These are phyloP conservation scores for Juglanconis sp. DNA, from an alignment of 2,329 filamentous ascomycete species.

Conservation along the genomic window DNA sequence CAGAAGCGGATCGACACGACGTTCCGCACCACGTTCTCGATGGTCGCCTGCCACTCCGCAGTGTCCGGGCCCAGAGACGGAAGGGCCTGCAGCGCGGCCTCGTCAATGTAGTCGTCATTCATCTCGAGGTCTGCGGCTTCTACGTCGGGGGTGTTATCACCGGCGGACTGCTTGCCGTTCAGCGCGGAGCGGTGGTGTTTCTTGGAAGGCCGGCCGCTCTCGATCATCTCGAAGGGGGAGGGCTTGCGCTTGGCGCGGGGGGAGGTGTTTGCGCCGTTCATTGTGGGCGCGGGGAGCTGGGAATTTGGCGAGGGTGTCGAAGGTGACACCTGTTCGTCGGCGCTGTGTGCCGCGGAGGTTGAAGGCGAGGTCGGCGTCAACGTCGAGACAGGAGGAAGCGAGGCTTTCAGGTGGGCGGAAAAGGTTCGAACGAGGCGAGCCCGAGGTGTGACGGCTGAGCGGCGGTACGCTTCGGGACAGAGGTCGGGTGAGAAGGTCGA, in stretches of 20 bases:
- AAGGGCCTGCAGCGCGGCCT: slow-evolving; percentile 16
- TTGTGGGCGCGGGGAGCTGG: slow-evolving; percentile 6
- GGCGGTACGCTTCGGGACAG: neutral
- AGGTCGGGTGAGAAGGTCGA: neutral
- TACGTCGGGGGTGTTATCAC: slow-evolving; percentile 23
- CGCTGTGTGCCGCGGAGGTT: neutral
- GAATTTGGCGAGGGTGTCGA: neutral
- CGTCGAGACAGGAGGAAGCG: neutral
- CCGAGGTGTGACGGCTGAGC: slow-evolving; percentile 1
- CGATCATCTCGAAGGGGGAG: slow-evolving; percentile 18
- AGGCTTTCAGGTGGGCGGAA: neutral
- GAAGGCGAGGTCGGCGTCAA: neutral
- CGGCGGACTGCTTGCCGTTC: slow-evolving; percentile 23
- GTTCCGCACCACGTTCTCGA: slow-evolving; percentile 88
- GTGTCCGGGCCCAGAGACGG: slow-evolving; percentile 53
- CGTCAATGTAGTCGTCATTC: slow-evolving; percentile 15
- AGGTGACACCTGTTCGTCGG: neutral
- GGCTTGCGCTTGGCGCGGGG: slow-evolving; percentile 26
- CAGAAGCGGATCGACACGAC: slow-evolving; percentile 99
- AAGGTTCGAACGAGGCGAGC: slow-evolving; percentile 4
- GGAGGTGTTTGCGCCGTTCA: slow-evolving; percentile 23
- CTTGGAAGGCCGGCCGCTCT: slow-evolving; percentile 24
- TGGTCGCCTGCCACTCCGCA: slow-evolving; percentile 91
- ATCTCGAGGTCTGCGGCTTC: slow-evolving; percentile 18
- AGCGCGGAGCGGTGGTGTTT: slow-evolving; percentile 21